These are phyloP conservation scores for Arabidopsis suecica DNA, from an alignment of 345 rosid genomes.

Conservation along the genomic window DNA sequence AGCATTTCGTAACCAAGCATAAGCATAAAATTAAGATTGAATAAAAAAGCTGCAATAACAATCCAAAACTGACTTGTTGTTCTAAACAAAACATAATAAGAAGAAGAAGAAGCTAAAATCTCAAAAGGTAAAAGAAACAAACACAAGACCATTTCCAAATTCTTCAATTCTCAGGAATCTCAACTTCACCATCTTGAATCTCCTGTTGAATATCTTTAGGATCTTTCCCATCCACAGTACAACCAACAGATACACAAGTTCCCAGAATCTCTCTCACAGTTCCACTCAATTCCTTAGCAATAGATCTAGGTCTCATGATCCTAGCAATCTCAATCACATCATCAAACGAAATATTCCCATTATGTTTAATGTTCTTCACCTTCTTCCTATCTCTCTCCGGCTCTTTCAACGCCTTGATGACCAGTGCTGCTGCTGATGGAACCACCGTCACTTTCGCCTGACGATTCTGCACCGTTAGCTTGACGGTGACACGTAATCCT, in stretches of 20 bases:
- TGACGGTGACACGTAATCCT: slow-evolving; percentile 75
- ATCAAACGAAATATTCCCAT: slow-evolving; percentile 63
- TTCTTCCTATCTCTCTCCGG: slow-evolving; percentile 85
- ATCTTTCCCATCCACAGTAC: slow-evolving; percentile 77
- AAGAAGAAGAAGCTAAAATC: slow-evolving; percentile 32
- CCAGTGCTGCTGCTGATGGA: slow-evolving; percentile 80
- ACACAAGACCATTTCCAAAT: background rate
- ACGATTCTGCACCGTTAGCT: slow-evolving; percentile 85
- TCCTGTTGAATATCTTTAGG: slow-evolving; percentile 72
- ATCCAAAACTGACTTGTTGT: slow-evolving; percentile 48
- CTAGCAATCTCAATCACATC: slow-evolving; percentile 79
- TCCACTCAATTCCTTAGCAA: slow-evolving; percentile 68
- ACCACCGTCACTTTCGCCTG: slow-evolving; percentile 82
- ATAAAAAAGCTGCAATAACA: slow-evolving; percentile 31
- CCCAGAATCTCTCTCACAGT: slow-evolving; percentile 78
- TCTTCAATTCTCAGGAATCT: slow-evolving; percentile 56
- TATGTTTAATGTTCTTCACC: slow-evolving; percentile 76
- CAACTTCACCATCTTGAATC: slow-evolving; percentile 67
- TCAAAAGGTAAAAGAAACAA: slow-evolving; percentile 26
- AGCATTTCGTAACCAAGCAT: background rate
- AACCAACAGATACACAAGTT: slow-evolving; percentile 78
- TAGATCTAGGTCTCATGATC: slow-evolving; percentile 73
- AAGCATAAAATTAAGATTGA: background rate
- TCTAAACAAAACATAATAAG: slow-evolving; percentile 2
- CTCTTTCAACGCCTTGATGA: slow-evolving; percentile 79